These are phyloP conservation scores for Russula virescens DNA, from an alignment of 768 basidiomycete genomes.

Conservation along the genomic window DNA sequence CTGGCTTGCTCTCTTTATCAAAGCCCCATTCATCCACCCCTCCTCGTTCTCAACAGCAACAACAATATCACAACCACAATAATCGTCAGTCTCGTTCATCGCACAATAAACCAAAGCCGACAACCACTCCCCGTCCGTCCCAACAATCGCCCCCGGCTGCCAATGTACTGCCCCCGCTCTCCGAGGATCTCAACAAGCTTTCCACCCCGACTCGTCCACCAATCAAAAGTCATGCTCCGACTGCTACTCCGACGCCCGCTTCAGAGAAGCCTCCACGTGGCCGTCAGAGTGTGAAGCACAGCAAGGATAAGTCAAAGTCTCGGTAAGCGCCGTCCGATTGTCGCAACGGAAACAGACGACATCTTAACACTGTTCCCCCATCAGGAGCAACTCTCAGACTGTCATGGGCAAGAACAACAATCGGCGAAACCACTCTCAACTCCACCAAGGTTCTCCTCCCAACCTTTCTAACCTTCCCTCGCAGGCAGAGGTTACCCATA, in stretches of 20 bases:
- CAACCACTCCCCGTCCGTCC: conserved; percentile 1
- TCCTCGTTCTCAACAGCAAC: conserved; percentile 35
- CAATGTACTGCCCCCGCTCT: conserved; percentile 28
- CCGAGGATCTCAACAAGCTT: conserved; percentile 32
- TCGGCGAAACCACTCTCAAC: conserved; percentile 36
- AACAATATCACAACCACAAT: conserved; percentile 22
- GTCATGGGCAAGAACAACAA: conserved; percentile 38
- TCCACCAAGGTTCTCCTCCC: conserved; percentile 62
- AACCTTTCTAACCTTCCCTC: conserved; percentile 41
- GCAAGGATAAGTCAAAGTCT: conserved; percentile 39
- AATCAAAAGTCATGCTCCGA: conserved; percentile 8
- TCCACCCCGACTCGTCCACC: conserved; percentile 23
- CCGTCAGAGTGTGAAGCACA: conserved; percentile 34
- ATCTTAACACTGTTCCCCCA: neutral
- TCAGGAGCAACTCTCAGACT: conserved; percentile 44
- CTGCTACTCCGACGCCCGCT: conserved; percentile 9
- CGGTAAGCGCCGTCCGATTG: conserved; percentile 33
- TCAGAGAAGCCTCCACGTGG: conserved; percentile 32
- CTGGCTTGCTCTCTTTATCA: conserved; percentile 66
- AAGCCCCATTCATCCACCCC: conserved; percentile 42
- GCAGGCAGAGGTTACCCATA: conserved; percentile 54
- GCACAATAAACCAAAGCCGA: conserved; percentile 35
- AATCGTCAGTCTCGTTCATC: conserved; percentile 29
- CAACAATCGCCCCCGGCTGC: conserved; percentile 24
- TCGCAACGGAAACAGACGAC: neutral